Conservation (phyloP, 345 rosid species). For the Lepidium sativum region DNA sequence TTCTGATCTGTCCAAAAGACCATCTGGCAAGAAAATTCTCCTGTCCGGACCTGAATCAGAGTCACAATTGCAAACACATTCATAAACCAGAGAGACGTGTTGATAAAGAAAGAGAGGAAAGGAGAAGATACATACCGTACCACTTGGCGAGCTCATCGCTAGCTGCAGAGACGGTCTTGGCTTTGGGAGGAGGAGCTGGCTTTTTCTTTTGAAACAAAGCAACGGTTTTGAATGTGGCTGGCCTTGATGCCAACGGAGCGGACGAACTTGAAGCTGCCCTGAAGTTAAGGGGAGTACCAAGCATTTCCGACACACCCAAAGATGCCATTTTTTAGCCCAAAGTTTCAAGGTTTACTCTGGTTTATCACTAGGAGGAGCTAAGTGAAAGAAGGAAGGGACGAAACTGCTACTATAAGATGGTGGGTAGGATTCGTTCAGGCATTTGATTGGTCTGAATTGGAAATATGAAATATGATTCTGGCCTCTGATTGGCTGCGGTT, state of each 20-base stretch:
- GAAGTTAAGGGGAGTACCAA: constrained; percentile 68
- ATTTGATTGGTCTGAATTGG: constrained; percentile 34
- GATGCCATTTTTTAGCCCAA: constrained; percentile 39
- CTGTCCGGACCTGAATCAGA: constrained; percentile 74
- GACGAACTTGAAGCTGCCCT: constrained; percentile 39
- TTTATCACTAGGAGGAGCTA: constrained; percentile 6
- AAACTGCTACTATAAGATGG: constrained; percentile 39
- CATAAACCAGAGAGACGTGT: not conserved
- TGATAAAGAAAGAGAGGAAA: not conserved
- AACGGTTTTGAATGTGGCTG: constrained; percentile 59
- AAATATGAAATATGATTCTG: constrained; percentile 51
- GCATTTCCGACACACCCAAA: constrained; percentile 75
- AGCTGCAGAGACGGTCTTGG: constrained; percentile 38
- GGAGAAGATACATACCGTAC: constrained; percentile 61
- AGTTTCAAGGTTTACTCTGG: constrained; percentile 11
- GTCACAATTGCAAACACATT: constrained; percentile 2
- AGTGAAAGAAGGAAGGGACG: constrained; percentile 15
- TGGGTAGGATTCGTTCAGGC: constrained; percentile 38
- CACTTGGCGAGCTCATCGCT: constrained; percentile 93
- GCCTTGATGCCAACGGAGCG: constrained; percentile 46
- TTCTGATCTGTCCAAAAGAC: constrained; percentile 89
- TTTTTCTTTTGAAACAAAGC: constrained; percentile 86
- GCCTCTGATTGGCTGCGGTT: constrained; percentile 40
- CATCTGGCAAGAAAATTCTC: constrained; percentile 92
- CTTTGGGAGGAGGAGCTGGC: constrained; percentile 56